Evolutionary conservation across 2,329 filamentous ascomycete species (phyloP).

Genomic region (Calycina marina): DNA sequence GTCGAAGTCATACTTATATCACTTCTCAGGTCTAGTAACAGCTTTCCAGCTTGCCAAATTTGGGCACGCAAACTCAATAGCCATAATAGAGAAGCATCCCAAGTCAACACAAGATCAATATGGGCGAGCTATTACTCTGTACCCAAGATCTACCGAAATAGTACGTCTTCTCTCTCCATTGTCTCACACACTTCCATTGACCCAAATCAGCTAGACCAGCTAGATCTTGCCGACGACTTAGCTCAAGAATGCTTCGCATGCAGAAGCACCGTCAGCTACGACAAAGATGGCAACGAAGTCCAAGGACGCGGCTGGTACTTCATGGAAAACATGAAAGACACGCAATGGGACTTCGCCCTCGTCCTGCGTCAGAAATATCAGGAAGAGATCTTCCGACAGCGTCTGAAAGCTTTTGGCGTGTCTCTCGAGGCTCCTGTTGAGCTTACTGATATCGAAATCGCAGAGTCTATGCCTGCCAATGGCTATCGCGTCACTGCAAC

Average conservation of each 20-base stretch:
- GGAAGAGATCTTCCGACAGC: slow-evolving; percentile 35
- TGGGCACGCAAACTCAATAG: slow-evolving; percentile 23
- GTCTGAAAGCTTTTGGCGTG: slow-evolving; percentile 18
- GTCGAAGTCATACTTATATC: too few species aligned
- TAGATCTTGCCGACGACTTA: slow-evolving; percentile 33
- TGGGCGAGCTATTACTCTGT: slow-evolving; percentile 39
- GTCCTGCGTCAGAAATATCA: slow-evolving; percentile 40
- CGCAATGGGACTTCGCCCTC: slow-evolving; percentile 35
- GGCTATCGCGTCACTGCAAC: slow-evolving; percentile 12
- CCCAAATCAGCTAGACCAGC: slow-evolving; percentile 36
- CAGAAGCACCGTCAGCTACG: slow-evolving; percentile 33
- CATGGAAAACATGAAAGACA: slow-evolving; percentile 37
- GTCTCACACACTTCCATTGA: too few species aligned
- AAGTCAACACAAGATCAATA: slow-evolving; percentile 36
- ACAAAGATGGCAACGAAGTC: slow-evolving; percentile 29
- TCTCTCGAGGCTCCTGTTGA: slow-evolving; percentile 10
- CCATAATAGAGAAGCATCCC: slow-evolving; percentile 33
- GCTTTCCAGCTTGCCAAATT: slow-evolving; percentile 31
- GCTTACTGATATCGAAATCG: slow-evolving; percentile 9
- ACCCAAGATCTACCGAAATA: slow-evolving; percentile 35
- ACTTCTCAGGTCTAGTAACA: slow-evolving; percentile 24
- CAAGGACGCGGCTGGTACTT: slow-evolving; percentile 34
- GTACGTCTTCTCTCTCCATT: too few species aligned
- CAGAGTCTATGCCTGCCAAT: slow-evolving; percentile 10
- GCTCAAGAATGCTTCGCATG: slow-evolving; percentile 38